Evolutionary conservation across 2,329 filamentous ascomycete genomes (phyloP).

Genomic region (Ceratocystis colombiana): DNA sequence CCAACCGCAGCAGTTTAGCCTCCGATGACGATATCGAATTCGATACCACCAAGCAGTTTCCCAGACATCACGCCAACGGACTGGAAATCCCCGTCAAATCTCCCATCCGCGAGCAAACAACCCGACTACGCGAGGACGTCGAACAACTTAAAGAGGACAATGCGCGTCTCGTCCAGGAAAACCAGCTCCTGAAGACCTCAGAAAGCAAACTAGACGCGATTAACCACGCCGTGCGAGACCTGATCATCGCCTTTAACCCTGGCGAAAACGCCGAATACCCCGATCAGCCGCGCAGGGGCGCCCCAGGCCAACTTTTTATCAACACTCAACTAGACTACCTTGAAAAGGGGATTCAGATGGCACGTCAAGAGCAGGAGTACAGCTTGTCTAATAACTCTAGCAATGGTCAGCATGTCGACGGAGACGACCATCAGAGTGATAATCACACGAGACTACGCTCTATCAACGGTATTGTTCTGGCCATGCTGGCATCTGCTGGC

Average conservation of each 20-base stretch:
- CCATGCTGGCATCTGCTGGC: slow-evolving; percentile 43
- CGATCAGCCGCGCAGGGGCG: slow-evolving; percentile 28
- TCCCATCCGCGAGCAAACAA: slow-evolving; percentile 45
- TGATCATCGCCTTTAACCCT: slow-evolving; percentile 56
- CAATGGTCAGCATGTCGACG: not conserved
- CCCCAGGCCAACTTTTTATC: slow-evolving; percentile 39
- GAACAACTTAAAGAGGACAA: slow-evolving; percentile 42
- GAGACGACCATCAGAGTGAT: slow-evolving; percentile 31
- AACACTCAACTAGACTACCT: slow-evolving; percentile 59
- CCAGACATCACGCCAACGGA: slow-evolving; percentile 35
- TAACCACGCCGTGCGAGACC: slow-evolving; percentile 55
- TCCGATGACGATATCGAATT: slow-evolving; percentile 60
- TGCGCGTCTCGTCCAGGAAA: slow-evolving; percentile 34
- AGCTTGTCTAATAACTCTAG: slow-evolving; percentile 23
- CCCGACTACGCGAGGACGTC: slow-evolving; percentile 41
- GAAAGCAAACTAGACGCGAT: slow-evolving; percentile 57
- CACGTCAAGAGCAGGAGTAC: slow-evolving; percentile 49
- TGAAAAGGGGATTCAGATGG: slow-evolving; percentile 51
- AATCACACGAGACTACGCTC: slow-evolving; percentile 47
- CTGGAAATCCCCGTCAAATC: slow-evolving; percentile 52
- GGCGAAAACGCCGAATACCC: slow-evolving; percentile 40
- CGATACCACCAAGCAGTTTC: slow-evolving; percentile 49
- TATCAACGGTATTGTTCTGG: slow-evolving; percentile 55
- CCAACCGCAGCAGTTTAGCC: slow-evolving; percentile 48
- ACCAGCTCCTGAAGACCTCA: slow-evolving; percentile 48